These are phyloP conservation scores for Naganishia vishniacii DNA, from an alignment of 768 basidiomycete genomes.

Conservation along the genomic window DNA sequence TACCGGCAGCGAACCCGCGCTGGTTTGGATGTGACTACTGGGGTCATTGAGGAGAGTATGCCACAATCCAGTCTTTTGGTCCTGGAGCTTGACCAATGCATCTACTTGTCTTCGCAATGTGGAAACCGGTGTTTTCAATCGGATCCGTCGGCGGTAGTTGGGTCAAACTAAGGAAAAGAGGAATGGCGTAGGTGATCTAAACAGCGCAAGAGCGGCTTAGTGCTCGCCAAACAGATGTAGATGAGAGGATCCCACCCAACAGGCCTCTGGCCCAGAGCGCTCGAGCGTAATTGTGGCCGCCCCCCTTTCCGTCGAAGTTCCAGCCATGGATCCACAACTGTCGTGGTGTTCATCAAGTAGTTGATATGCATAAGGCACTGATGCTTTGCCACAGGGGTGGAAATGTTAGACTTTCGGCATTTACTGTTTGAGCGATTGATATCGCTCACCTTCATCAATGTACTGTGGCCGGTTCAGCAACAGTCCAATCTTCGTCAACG, in stretches of 20 bases:
- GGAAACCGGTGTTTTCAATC: conserved; percentile 51
- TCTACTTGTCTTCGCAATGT: conserved; percentile 54
- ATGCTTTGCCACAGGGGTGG: conserved; percentile 33
- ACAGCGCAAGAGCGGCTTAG: background rate
- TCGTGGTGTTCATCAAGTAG: conserved; percentile 41
- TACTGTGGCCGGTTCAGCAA: conserved; percentile 56
- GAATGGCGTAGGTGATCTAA: conserved; percentile 28
- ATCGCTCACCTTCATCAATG: conserved; percentile 57
- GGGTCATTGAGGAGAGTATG: conserved; percentile 57
- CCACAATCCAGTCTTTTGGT: conserved; percentile 54
- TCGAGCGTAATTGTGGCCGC: conserved; percentile 41
- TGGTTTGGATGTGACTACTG: conserved; percentile 54
- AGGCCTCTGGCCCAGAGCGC: conserved; percentile 59
- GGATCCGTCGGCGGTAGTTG: conserved; percentile 52
- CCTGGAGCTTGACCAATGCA: conserved; percentile 53
- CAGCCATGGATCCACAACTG: conserved; percentile 47
- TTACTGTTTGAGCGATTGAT: no score
- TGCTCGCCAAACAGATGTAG: conserved; percentile 29
- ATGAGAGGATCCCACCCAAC: conserved; percentile 51
- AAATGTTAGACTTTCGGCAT: no score
- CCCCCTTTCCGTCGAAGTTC: conserved; percentile 33
- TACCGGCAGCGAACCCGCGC: conserved; percentile 43
- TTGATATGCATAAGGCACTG: conserved; percentile 45
- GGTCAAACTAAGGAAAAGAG: conserved; percentile 50
- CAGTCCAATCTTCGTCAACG: conserved; percentile 57